These are phyloP conservation scores for Stygiomarasmius scandens DNA, from an alignment of 1,284 basidiomycete species.

Conservation along the genomic window DNA sequence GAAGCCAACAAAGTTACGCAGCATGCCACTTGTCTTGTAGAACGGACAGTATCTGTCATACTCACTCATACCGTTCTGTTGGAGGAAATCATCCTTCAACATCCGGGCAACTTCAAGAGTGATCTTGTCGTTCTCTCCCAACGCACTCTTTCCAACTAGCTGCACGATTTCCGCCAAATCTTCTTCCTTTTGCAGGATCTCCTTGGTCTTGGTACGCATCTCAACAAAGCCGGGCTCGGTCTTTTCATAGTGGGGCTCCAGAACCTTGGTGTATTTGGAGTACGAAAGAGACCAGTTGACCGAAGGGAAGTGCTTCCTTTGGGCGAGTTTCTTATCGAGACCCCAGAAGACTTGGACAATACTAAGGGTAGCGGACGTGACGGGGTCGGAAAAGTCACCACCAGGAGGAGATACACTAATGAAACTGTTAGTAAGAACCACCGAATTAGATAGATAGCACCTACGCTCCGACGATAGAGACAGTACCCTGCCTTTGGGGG, in stretches of 20 bases:
- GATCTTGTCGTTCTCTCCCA: slow-evolving; percentile 98
- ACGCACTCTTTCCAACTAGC: slow-evolving; percentile 96
- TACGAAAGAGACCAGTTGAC: slow-evolving; percentile 99
- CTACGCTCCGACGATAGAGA: slow-evolving; percentile 98
- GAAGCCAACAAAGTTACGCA: slow-evolving; percentile 95
- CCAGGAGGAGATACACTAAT: slow-evolving; percentile 93
- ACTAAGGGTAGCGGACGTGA: slow-evolving; percentile 95
- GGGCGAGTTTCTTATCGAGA: slow-evolving; percentile 93
- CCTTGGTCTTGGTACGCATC: slow-evolving; percentile 89
- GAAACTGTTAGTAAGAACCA: slow-evolving; percentile 14
- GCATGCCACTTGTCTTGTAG: slow-evolving; percentile 97
- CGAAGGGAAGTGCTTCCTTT: slow-evolving; percentile 97
- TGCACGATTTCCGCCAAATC: slow-evolving; percentile 99
- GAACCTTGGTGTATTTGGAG: slow-evolving; percentile 96
- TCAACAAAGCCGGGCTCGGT: slow-evolving; percentile 93
- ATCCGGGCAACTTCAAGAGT: slow-evolving; percentile 96
- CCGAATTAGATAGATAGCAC: slow-evolving; percentile 35
- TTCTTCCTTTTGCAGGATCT: slow-evolving; percentile 98
- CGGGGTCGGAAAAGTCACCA: slow-evolving; percentile 99
- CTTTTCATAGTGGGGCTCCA: slow-evolving; percentile 93
- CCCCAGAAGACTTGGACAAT: slow-evolving; percentile 99
- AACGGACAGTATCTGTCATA: slow-evolving; percentile 98
- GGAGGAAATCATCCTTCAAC: slow-evolving; percentile 98
- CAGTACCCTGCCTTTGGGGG: slow-evolving; percentile 88
- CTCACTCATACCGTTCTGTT: slow-evolving; percentile 98